These are phyloP conservation scores for Colletotrichum noveboracense DNA, from an alignment of 2,329 filamentous ascomycete genomes.

Conservation along the genomic window DNA sequence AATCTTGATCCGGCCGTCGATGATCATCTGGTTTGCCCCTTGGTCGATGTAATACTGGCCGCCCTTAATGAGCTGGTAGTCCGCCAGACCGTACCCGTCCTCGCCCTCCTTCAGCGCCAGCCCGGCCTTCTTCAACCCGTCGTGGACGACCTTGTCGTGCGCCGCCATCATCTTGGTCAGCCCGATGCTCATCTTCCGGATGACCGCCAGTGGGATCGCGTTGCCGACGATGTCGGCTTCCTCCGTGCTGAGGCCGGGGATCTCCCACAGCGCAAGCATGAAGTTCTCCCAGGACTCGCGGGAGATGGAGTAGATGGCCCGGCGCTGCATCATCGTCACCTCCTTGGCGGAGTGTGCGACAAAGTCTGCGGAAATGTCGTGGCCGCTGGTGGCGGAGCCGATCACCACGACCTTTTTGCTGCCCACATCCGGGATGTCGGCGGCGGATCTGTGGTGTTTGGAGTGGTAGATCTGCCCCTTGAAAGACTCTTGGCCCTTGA, in stretches of 20 bases:
- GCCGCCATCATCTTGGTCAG: slow-evolving; percentile 44
- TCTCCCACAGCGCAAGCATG: slow-evolving; percentile 41
- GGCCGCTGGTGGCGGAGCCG: slow-evolving; percentile 53
- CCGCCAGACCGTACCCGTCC: slow-evolving; percentile 38
- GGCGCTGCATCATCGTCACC: slow-evolving; percentile 59
- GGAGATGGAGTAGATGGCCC: slow-evolving; percentile 54
- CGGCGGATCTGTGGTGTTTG: slow-evolving; percentile 44
- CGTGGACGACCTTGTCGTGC: slow-evolving; percentile 45
- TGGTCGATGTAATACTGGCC: slow-evolving; percentile 50
- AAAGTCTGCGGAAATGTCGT: slow-evolving; percentile 57
- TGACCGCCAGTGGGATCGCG: slow-evolving; percentile 50
- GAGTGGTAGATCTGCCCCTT: slow-evolving; percentile 49
- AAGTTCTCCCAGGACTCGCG: slow-evolving; percentile 44
- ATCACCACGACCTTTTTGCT: slow-evolving; percentile 51
- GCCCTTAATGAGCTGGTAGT: slow-evolving; percentile 40
- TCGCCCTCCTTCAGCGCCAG: slow-evolving; percentile 42
- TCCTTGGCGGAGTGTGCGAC: slow-evolving; percentile 48
- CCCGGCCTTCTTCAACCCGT: slow-evolving; percentile 50
- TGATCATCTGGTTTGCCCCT: slow-evolving; percentile 41
- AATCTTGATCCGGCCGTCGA: slow-evolving; percentile 45
- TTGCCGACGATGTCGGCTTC: slow-evolving; percentile 54
- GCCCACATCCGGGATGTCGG: slow-evolving; percentile 26
- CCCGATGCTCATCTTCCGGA: slow-evolving; percentile 47
- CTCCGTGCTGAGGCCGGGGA: slow-evolving; percentile 47
- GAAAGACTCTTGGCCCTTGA: slow-evolving; percentile 44